Evolutionary conservation across 2,329 filamentous ascomycete species (phyloP), one percentile per base, ranked within the genome.

Genomic region (Bipolaris victoriae): DNA sequence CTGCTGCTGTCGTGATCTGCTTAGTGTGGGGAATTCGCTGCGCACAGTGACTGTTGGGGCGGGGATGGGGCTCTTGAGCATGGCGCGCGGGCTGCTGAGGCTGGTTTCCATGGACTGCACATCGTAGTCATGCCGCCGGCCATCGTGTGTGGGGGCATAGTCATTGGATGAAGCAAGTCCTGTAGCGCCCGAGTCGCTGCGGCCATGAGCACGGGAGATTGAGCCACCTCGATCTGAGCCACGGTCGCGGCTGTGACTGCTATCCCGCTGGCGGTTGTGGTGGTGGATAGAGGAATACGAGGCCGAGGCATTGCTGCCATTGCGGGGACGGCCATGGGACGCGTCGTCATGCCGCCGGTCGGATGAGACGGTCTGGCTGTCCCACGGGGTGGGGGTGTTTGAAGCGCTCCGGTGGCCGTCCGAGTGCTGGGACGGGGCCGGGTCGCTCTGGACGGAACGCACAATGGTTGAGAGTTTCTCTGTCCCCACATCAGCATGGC

Each of bases 401-500:
- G 81, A 69, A 11, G 75, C 77, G 68, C 81, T 84, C 45, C 81
- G 76, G 44, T 68, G 65, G 49, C 65, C 68, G 24, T 57, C 56
- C 7, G 64, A 52, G 10, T 64, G 41, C 50, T 64, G 65, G 36
- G 61, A 52, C 53, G 60, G 62, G 48, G 59, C 29, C 11, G 80
- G 79, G 65, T 95, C 91, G 68, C 80, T 86, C 61, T 91, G 90
- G 29, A 88, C 90, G 16, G 92, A 92, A 67, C 92, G 90, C 59
- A 98, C 91, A 76, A 98, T 91, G 74, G 87, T 95, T 78, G 92
- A 96, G 64, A 98, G 87, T 84, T 97, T 98, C 78, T 97, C 94
- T 97, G 77, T 52, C 20, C n/a, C 39, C 35, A 47, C 20, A 60
- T 68, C 49, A 70, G 59, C 60, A 60, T 40, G 52, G 46, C 52